Conservation (phyloP, 169 alveolate genomes). For the Toxoplasma gondii region DNA sequence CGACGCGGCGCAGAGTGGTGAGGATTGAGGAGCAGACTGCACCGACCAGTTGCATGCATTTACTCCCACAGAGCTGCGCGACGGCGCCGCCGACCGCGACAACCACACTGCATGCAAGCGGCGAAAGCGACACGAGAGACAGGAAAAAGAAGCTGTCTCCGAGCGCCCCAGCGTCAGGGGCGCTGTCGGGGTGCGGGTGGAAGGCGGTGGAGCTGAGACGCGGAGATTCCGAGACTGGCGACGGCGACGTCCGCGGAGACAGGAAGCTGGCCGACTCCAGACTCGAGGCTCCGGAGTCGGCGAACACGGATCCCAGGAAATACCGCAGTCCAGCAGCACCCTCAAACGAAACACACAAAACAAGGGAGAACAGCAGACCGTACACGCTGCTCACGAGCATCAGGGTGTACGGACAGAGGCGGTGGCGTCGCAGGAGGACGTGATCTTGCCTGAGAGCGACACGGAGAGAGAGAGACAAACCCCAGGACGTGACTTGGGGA, state of each 20-base stretch:
- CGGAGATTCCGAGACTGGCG: not conserved
- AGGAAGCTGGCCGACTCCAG: not conserved
- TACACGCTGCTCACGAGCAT: not conserved
- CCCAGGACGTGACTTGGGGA: not conserved
- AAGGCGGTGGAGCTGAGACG: not conserved
- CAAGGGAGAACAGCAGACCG: not conserved
- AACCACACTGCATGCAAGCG: not conserved
- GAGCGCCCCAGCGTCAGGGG: not conserved
- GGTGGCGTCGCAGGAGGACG: not conserved
- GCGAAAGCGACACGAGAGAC: not conserved
- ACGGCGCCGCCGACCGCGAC: not conserved
- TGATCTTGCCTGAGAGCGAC: not conserved
- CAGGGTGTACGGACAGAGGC: not conserved
- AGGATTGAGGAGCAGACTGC: not conserved
- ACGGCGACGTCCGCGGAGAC: not conserved
- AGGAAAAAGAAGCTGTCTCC: not conserved
- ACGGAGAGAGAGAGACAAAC: not conserved
- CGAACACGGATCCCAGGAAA: not conserved
- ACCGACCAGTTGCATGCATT: not conserved
- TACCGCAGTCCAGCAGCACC: not conserved
- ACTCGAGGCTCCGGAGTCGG: not conserved
- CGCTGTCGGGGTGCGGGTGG: not conserved
- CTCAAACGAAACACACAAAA: not conserved
- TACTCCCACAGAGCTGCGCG: not conserved
- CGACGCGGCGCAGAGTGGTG: not conserved